Evolutionary conservation across 1,139 yeast species (phyloP).

Genomic region (Saccharomyces hybrid): DNA sequence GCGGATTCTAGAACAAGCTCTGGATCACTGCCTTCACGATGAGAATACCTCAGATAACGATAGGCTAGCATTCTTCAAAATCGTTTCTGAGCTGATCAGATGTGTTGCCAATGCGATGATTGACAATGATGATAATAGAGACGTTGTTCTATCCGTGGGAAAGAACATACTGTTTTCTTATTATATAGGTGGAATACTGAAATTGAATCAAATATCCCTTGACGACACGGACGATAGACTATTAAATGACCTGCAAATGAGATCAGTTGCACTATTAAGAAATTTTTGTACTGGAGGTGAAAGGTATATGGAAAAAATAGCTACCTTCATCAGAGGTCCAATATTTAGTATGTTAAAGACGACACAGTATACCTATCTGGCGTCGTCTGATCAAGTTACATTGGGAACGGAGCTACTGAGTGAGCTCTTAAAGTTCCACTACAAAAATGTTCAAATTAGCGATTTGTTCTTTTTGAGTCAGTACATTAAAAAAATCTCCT

Average conservation of each 20-base stretch:
- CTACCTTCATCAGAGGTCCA: constrained; percentile 12
- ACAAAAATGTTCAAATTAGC: constrained; percentile 4
- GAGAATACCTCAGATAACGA: not conserved
- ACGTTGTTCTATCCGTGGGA: constrained; percentile 10
- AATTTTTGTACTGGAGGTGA: constrained; percentile 26
- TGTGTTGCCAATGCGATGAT: constrained; percentile 29
- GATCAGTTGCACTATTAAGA: constrained; percentile 23
- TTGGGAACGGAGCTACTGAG: constrained; percentile 20
- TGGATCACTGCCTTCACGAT: constrained; percentile 14
- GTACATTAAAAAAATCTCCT: constrained; percentile 11
- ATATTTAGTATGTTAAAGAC: constrained; percentile 12
- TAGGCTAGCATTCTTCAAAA: constrained; percentile 11
- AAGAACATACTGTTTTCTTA: constrained; percentile 12
- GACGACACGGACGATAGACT: constrained; percentile 8
- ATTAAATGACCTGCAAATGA: constrained; percentile 19
- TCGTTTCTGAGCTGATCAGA: constrained; percentile 27
- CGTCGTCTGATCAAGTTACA: constrained; percentile 15
- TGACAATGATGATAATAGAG: constrained; percentile 28
- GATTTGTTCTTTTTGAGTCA: constrained; percentile 13
- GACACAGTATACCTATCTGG: constrained; percentile 9
- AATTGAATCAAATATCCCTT: constrained; percentile 5
- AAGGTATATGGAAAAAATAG: constrained; percentile 12
- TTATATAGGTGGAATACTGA: constrained; percentile 16
- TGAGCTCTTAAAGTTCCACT: constrained; percentile 14
- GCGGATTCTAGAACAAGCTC: constrained; percentile 10